These are phyloP conservation scores for Colletotrichum theobromicola DNA, from an alignment of 2,329 filamentous ascomycete genomes.

Conservation along the genomic window DNA sequence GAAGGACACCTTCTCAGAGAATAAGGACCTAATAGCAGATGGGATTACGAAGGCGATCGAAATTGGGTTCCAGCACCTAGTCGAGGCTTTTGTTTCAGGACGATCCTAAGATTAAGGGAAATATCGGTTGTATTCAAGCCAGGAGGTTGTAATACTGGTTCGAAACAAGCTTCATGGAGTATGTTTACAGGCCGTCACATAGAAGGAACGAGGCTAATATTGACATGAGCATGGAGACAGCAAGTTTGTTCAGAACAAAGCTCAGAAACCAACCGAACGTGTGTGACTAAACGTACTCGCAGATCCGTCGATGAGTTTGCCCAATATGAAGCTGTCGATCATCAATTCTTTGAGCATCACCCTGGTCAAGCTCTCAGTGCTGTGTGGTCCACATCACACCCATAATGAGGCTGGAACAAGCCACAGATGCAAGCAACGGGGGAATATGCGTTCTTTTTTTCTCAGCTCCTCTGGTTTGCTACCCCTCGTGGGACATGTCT, in stretches of 20 bases:
- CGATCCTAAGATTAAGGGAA: neutral
- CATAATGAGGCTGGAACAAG: neutral
- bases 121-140: neutral
- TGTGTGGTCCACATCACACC: neutral
- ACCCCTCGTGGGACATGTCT: neutral
- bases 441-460: neutral
- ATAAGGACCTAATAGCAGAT: constrained; percentile 22
- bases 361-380: neutral
- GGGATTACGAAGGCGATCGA: constrained; percentile 26
- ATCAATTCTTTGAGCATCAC: neutral
- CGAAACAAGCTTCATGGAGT: neutral
- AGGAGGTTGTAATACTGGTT: neutral
- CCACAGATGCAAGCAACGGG: neutral
- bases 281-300: neutral
- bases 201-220: neutral
- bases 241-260: neutral
- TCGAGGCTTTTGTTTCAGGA: constrained; percentile 18
- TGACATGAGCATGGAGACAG: neutral
- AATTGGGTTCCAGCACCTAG: constrained; percentile 24
- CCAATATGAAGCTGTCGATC: neutral
- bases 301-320: neutral
- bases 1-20: constrained; percentile 24
- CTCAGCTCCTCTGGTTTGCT: neutral
- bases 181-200: neutral
- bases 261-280: neutral